These are phyloP conservation scores for Wickerhamomyces mucosus DNA, from an alignment of 805 yeast genomes.

Conservation along the genomic window DNA sequence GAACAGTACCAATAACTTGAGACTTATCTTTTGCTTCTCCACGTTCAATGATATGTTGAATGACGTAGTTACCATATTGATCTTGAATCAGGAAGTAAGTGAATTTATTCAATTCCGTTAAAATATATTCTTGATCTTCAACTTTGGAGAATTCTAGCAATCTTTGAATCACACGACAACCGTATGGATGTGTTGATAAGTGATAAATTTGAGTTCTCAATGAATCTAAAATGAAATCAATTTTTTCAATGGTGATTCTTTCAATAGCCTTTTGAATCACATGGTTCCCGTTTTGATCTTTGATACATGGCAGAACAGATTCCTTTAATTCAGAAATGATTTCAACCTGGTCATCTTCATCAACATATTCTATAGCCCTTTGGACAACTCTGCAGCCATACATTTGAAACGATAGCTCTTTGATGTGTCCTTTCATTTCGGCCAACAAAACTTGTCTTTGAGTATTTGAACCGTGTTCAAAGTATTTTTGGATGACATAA, in stretches of 20 bases:
- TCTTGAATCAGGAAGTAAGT: conserved; percentile 79
- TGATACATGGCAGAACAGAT: conserved; percentile 58
- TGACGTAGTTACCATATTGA: conserved; percentile 96
- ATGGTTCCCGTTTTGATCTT: conserved; percentile 97
- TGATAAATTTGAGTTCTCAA: conserved; percentile 67
- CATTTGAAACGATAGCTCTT: conserved; percentile 80
- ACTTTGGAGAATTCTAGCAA: conserved; percentile 68
- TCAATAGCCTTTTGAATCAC: conserved; percentile 95
- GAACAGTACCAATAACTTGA: conserved; percentile 56
- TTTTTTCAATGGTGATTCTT: conserved; percentile 58
- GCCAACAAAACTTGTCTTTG: conserved; percentile 64
- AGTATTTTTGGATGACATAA: conserved; percentile 89
- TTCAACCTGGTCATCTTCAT: conserved; percentile 50
- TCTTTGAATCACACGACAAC: conserved; percentile 94
- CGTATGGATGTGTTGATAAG: conserved; percentile 91
- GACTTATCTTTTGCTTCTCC: conserved; percentile 58
- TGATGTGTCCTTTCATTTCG: conserved; percentile 65
- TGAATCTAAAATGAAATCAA: conserved; percentile 65
- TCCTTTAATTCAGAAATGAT: conserved; percentile 64
- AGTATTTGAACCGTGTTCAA: conserved; percentile 67
- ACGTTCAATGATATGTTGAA: conserved; percentile 87
- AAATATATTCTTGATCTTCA: conserved; percentile 55
- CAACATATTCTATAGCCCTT: conserved; percentile 73
- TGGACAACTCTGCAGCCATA: conserved; percentile 98
- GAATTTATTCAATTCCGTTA: conserved; percentile 63